Evolutionary conservation across 805 yeast genomes (phyloP).

Genomic region (Saccharomycopsis sp.): DNA sequence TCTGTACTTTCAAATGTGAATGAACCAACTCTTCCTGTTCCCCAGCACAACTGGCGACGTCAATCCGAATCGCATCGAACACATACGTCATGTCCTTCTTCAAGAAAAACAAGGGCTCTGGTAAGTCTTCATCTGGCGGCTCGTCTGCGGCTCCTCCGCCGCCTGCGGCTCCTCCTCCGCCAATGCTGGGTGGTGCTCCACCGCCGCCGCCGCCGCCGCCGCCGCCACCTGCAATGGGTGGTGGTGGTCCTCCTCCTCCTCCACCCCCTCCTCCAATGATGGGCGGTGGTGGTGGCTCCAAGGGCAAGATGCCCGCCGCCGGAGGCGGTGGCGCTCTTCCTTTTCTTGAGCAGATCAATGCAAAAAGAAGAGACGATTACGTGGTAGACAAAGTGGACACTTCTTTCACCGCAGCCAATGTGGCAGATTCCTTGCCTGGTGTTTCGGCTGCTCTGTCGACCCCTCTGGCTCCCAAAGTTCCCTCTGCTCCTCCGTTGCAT

Average conservation of each 20-base stretch:
- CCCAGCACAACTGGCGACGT: too few relatives aligned
- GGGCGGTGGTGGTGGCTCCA: conserved; percentile 23
- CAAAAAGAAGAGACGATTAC: conserved; percentile 41
- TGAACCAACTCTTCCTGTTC: too few relatives aligned
- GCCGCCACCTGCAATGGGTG: conserved; percentile 22
- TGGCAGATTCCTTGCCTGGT: conserved; percentile 17
- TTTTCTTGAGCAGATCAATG: conserved; percentile 49
- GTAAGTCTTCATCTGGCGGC: background rate
- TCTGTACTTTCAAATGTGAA: too few relatives aligned
- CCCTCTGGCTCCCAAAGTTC: conserved; percentile 25
- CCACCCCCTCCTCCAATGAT: conserved; percentile 23
- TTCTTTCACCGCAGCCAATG: conserved; percentile 23
- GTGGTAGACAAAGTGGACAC: conserved; percentile 36
- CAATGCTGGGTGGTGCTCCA: too few relatives aligned
- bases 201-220: conserved; percentile 22
- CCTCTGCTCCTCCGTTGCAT: conserved; percentile 24
- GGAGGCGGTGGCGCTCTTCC: conserved; percentile 41
- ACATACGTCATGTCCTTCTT: background rate
- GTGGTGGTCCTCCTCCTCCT: conserved; percentile 13
- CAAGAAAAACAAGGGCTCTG: background rate
- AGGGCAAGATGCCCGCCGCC: conserved; percentile 22
- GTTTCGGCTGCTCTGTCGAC: conserved; percentile 20
- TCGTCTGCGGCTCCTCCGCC: too few relatives aligned
- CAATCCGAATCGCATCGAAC: background rate
- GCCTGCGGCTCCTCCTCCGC: too few relatives aligned